Evolutionary conservation across 1,139 yeast species (phyloP), one percentile per base, ranked within the genome.

Genomic region (Suhomyces bokatorum): DNA sequence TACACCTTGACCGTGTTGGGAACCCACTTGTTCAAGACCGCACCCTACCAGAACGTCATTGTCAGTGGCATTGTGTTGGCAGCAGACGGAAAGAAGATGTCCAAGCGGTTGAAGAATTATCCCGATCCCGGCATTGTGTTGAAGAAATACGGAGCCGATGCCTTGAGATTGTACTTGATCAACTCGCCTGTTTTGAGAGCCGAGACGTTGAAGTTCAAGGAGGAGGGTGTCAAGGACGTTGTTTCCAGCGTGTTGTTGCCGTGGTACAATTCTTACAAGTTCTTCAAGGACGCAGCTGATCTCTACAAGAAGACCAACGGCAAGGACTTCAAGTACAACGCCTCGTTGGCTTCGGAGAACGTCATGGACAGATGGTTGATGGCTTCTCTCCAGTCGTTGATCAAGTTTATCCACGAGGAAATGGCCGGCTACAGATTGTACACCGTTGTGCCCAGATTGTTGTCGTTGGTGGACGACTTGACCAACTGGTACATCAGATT

Each of bases 401-500:
- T 93, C 57, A 79, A 81, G 61, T 88, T 78, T 61, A 89, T 93
- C 57, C 97, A 91, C 67, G 70, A 73, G 51, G 99, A 95, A 75
- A 93, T 93, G 99, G 69, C 66, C 40, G 86, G 81, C 53, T 93
- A 95, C 75, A 82, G 96, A 68, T 77, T 93, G 56, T 93, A 89
- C 73, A 90, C 97, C 37, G 99, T 95, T 57, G 98, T 95, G 54
- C 97, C 99, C 57, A 87, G 85, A 63, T 75, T 95, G 62, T 78
- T 95, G 59, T 77, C 80, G 48, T 86, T 93, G 66, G 87, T 95
- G 66, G 99, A 93, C 60, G 90, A 88, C 62, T 81, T 95, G 69
- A 95, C 99, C 55, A 95, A 95, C 75, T 93, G 99, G 99, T 95
- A 95, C 76, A 95, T 95, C 66, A 85, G 99, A 69, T 87, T 95